A percentile compares a stretch with the other conserved stretches of the same genome.
phyloP scores from a whole-genome alignment of 2,329 filamentous ascomycete genomes.

The Pleochaeta shiraiana region DNA sequence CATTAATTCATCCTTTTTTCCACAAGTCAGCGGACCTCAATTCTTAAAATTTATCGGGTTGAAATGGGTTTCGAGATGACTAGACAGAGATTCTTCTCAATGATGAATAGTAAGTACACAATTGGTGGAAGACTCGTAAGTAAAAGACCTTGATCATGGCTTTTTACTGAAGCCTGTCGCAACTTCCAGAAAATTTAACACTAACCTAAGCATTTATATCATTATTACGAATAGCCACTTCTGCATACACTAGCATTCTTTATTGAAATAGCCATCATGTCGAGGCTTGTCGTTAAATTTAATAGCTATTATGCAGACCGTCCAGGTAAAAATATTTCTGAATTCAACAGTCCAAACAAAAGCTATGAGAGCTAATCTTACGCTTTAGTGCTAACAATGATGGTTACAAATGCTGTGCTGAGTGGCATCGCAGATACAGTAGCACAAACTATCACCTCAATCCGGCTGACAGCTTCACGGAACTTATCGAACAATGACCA shows the following conservation, averaged over 20 bases:
- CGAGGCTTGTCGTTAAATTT: slow-evolving; percentile 66
- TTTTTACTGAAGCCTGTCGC: not conserved
- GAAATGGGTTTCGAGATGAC: not conserved
- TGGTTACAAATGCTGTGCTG: slow-evolving; percentile 94
- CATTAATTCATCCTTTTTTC: too few relatives aligned
- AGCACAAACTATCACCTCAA: slow-evolving; percentile 74
- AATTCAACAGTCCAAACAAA: too few relatives aligned
- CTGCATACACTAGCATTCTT: slow-evolving; percentile 69
- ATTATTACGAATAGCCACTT: slow-evolving; percentile 41
- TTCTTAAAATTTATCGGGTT: too few relatives aligned
- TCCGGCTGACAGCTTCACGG: slow-evolving; percentile 43
- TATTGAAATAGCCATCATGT: slow-evolving; percentile 71
- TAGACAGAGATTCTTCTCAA: not conserved
- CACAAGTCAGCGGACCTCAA: too few relatives aligned
- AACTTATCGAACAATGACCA: slow-evolving; percentile 44
- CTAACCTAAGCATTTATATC: not conserved
- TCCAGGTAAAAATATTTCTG: slow-evolving; percentile 35
- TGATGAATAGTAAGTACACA: not conserved
- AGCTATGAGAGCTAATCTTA: too few relatives aligned
- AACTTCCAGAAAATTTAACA: not conserved
- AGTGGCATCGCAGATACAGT: slow-evolving; percentile 93
- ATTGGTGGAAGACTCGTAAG: not conserved
- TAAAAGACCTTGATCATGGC: not conserved
- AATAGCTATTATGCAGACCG: slow-evolving; percentile 85
- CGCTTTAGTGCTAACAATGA: slow-evolving; percentile 68